Conservation (phyloP, 2,329 filamentous ascomycete species). For the Tolypocladium paradoxum region DNA sequence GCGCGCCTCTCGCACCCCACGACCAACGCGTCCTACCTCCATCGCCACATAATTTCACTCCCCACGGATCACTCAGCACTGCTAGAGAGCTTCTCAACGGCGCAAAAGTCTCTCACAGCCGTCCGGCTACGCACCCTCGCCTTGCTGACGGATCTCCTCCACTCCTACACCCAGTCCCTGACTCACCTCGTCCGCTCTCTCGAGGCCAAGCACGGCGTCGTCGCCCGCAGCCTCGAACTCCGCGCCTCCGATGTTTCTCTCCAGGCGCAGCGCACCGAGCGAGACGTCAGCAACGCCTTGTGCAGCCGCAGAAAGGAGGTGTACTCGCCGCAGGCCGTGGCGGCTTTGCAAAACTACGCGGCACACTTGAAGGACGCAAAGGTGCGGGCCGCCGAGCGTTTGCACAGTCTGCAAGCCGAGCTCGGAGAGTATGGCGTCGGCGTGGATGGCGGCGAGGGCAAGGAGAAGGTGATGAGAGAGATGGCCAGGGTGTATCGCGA, state of each 20-base stretch:
- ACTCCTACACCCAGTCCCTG: conserved; percentile 27
- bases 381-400: conserved; percentile 30
- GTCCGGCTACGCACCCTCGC: conserved; percentile 28
- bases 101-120: conserved; percentile 21
- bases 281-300: conserved; percentile 24
- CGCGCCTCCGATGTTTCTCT: conserved; percentile 34
- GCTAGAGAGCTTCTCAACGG: conserved; percentile 16
- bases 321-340: conserved; percentile 32
- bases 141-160: conserved; percentile 27
- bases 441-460: conserved; percentile 21
- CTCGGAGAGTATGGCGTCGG: conserved; percentile 39
- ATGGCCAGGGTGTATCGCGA: conserved; percentile 41
- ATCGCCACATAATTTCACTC: conserved; percentile 43
- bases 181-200: conserved; percentile 35
- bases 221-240: conserved; percentile 41
- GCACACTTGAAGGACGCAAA: conserved; percentile 38
- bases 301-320: conserved; percentile 25
- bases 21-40: conserved; percentile 46
- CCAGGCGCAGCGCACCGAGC: conserved; percentile 29
- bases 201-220: conserved; percentile 43
- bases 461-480: conserved; percentile 41
- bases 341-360: conserved; percentile 35
- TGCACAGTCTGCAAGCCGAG: conserved; percentile 30
- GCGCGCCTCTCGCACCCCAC: conserved; percentile 36
- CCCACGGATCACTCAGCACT: conserved; percentile 28